Conservation (phyloP, 2,329 filamentous ascomycete genomes). For the Ophiostoma triangulosporum region DNA sequence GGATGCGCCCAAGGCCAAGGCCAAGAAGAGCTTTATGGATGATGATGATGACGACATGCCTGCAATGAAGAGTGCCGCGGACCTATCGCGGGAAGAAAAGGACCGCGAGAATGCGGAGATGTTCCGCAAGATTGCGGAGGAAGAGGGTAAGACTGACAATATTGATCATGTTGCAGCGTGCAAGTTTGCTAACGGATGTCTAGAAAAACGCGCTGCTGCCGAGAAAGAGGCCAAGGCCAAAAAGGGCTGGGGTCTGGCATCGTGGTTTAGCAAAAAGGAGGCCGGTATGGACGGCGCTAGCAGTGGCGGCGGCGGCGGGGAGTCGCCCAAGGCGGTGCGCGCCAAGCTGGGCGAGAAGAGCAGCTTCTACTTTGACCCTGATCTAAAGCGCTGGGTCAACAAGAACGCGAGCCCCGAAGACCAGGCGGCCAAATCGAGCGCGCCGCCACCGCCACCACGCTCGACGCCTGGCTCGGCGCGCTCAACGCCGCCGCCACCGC, state of each 20-base stretch:
- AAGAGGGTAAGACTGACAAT: conserved; percentile 31
- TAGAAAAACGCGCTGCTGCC: conserved; percentile 42
- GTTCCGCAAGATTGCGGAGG: conserved; percentile 71
- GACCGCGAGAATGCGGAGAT: conserved; percentile 74
- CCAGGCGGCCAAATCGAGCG: conserved; percentile 51
- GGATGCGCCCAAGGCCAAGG: conserved; percentile 43
- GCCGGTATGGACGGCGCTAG: conserved; percentile 22
- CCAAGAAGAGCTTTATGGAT: conserved; percentile 65
- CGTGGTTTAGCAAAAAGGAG: conserved; percentile 65
- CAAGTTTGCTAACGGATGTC: too few relatives aligned
- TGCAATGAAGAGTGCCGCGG: conserved; percentile 33
- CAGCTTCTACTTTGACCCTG: conserved; percentile 85
- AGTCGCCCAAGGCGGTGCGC: conserved; percentile 57
- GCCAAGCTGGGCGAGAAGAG: conserved; percentile 92
- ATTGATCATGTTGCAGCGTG: too few relatives aligned
- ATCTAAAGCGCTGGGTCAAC: conserved; percentile 97
- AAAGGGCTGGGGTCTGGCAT: conserved; percentile 67
- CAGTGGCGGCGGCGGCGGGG: conserved; percentile 18
- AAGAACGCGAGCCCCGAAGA: conserved; percentile 69
- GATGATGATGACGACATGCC: conserved; percentile 70
- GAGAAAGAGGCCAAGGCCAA: conserved; percentile 37
- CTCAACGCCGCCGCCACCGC: conserved; percentile 41
- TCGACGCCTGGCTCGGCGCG: conserved; percentile 36
- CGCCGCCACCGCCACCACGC: conserved; percentile 75
- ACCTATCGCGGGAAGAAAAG: conserved; percentile 51